phyloP scores from a whole-genome alignment of 2,329 filamentous ascomycete species.

The Microdochium paspali region DNA sequence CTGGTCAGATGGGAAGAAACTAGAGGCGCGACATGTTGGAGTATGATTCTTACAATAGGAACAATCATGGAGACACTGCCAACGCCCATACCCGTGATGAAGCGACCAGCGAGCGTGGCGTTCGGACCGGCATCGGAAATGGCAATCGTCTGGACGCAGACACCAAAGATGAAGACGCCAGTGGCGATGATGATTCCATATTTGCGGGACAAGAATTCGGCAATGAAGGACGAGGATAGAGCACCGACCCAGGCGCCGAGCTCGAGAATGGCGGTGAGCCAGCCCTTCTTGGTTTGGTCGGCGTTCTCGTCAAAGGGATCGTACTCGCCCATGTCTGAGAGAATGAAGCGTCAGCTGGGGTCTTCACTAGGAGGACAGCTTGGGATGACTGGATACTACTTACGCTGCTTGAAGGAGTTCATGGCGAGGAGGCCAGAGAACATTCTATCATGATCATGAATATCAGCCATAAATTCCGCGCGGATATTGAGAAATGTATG shows the following conservation, averaged over 20 bases:
- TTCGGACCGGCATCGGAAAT: slow-evolving; percentile 39
- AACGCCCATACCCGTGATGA: slow-evolving; percentile 65
- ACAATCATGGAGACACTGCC: slow-evolving; percentile 61
- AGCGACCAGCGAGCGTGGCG: slow-evolving; percentile 60
- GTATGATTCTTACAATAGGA: slow-evolving; percentile 25
- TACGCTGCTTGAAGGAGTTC: slow-evolving; percentile 41
- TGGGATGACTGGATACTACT: slow-evolving; percentile 11
- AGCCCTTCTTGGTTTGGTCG: slow-evolving; percentile 46
- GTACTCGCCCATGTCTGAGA: slow-evolving; percentile 45
- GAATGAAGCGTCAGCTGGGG: slow-evolving; percentile 5
- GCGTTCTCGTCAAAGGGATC: slow-evolving; percentile 30
- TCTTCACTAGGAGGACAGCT: neutral
- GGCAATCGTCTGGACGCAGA: slow-evolving; percentile 57
- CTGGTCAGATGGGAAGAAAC: neutral
- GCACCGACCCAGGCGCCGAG: slow-evolving; percentile 71
- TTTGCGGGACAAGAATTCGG: slow-evolving; percentile 60
- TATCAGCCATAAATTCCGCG: neutral
- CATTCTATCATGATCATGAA: slow-evolving; percentile 26
- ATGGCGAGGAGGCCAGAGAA: slow-evolving; percentile 61
- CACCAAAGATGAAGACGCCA: slow-evolving; percentile 59
- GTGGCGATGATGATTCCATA: slow-evolving; percentile 59
- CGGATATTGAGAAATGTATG: too few relatives aligned
- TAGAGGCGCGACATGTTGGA: neutral
- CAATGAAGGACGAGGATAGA: slow-evolving; percentile 60
- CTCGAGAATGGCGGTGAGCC: slow-evolving; percentile 60